These are phyloP conservation scores for Zalerion maritima DNA, from an alignment of 495 filamentous ascomycete species.

Conservation along the genomic window DNA sequence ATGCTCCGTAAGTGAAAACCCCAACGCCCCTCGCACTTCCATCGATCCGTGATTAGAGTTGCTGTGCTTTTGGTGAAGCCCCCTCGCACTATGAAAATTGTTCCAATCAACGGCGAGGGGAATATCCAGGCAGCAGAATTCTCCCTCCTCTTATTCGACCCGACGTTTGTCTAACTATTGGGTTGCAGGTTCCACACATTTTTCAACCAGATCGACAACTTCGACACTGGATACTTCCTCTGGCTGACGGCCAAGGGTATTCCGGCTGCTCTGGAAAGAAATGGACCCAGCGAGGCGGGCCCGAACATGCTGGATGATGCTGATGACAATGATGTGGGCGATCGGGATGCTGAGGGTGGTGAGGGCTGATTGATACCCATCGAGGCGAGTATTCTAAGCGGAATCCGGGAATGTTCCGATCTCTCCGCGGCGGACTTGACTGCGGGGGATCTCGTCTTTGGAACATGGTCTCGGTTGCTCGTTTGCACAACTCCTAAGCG, in stretches of 20 bases:
- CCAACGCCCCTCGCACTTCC: neutral
- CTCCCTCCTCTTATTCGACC: no score
- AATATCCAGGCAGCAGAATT: no score
- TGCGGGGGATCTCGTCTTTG: no score
- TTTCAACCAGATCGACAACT: slow-evolving; percentile 76
- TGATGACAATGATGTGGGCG: slow-evolving; percentile 16
- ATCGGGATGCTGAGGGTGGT: slow-evolving; percentile 10
- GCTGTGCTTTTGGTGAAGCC: no score
- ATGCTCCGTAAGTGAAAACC: slow-evolving; percentile 45
- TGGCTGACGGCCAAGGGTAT: slow-evolving; percentile 58
- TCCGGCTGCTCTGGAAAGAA: slow-evolving; percentile 30
- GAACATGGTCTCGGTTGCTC: no score
- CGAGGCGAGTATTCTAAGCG: slow-evolving; percentile 1
- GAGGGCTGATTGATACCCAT: slow-evolving; percentile 1
- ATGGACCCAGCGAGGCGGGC: slow-evolving; percentile 3
- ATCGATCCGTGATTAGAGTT: neutral
- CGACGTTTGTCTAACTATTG: slow-evolving; percentile 5
- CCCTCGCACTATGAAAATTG: no score
- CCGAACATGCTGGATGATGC: slow-evolving; percentile 10
- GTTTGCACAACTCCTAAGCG: no score
- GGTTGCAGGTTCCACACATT: slow-evolving; percentile 54
- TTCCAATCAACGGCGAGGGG: no score
- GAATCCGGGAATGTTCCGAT: no score
- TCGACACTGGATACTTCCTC: slow-evolving; percentile 54
- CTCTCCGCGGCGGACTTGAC: no score